Evolutionary conservation across 75 land plant species (phyloP).

Genomic region (Chamaecyparis obtusa): DNA sequence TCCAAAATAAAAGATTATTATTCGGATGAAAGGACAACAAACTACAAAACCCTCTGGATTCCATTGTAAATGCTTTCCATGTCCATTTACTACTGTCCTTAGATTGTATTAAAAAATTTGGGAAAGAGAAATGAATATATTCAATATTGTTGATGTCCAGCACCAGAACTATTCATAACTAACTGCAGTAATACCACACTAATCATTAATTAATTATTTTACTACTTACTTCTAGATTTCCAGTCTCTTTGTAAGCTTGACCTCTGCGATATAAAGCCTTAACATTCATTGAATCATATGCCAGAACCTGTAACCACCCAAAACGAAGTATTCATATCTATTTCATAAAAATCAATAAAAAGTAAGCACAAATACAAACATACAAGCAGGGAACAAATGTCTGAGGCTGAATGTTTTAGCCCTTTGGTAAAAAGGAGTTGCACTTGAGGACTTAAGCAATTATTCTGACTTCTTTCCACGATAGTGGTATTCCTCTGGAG

Average conservation of each 20-base stretch:
- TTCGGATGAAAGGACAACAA: background rate
- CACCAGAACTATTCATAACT: background rate
- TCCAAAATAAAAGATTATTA: background rate
- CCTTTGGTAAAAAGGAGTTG: background rate
- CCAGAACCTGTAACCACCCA: conserved; percentile 66
- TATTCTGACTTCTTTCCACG: background rate
- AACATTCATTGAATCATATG: conserved; percentile 62
- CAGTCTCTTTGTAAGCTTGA: conserved; percentile 84
- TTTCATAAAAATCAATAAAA: background rate
- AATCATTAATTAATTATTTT: background rate
- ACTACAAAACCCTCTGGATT: background rate
- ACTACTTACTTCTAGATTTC: conserved; percentile 61
- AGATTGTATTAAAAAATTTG: background rate
- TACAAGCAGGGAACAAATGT: background rate
- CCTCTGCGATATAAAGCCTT: conserved; percentile 99
- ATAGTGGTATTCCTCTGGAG: background rate
- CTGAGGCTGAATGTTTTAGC: background rate
- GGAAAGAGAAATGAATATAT: background rate
- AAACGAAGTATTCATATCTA: background rate
- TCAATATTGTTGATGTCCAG: background rate
- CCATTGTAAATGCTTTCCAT: background rate
- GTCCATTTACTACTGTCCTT: background rate
- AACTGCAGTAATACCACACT: background rate
- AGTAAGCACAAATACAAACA: background rate
- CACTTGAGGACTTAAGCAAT: background rate